Conservation (phyloP, 1,284 basidiomycete genomes). For the Puccinia hordei region DNA sequence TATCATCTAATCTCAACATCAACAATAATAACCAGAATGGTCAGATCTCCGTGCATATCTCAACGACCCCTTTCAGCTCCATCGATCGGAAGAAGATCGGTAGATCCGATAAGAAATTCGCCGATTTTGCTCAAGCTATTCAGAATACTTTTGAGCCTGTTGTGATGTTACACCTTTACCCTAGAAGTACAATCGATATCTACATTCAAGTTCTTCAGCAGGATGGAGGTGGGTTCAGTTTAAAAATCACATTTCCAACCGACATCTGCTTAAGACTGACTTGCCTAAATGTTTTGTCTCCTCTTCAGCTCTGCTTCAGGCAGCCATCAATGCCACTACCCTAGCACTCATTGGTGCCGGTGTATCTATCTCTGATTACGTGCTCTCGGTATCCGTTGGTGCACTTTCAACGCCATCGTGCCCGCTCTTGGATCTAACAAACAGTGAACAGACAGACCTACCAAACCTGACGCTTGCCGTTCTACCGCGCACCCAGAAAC, state of each 20-base stretch:
- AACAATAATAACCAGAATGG: conserved; percentile 67
- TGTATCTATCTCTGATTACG: conserved; percentile 85
- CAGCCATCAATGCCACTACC: conserved; percentile 91
- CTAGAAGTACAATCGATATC: conserved; percentile 89
- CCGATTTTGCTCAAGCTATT: conserved; percentile 82
- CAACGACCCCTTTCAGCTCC: conserved; percentile 80
- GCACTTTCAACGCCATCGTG: conserved; percentile 67
- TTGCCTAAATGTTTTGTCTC: neutral
- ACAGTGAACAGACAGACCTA: conserved; percentile 84
- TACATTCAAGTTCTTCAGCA: conserved; percentile 88
- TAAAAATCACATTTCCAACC: conserved; percentile 52
- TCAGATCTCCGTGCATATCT: conserved; percentile 80
- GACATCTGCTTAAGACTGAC: conserved; percentile 6
- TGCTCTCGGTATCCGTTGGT: conserved; percentile 80
- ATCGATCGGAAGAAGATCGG: conserved; percentile 72
- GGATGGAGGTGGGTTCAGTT: conserved; percentile 67
- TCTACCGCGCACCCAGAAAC: conserved; percentile 77
- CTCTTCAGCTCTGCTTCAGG: conserved; percentile 65
- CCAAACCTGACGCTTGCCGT: conserved; percentile 84
- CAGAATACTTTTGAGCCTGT: conserved; percentile 95
- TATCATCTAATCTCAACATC: conserved; percentile 32
- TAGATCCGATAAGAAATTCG: conserved; percentile 82
- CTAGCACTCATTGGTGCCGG: conserved; percentile 87
- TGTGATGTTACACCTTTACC: conserved; percentile 84
- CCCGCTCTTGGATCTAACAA: conserved; percentile 76